Evolutionary conservation across 345 rosid species (phyloP).

Genomic region (Rhizophora mangle): DNA sequence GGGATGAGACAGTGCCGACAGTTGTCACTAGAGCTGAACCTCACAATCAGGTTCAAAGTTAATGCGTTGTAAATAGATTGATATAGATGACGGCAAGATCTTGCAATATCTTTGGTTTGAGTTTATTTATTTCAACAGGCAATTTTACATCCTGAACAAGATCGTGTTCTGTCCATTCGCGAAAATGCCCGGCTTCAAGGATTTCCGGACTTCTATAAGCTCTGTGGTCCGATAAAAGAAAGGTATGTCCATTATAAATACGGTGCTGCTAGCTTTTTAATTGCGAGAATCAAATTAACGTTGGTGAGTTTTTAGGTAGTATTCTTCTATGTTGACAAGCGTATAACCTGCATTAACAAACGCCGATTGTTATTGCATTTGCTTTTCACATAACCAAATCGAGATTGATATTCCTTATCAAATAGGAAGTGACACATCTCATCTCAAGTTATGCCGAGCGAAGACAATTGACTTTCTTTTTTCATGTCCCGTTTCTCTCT

Average conservation of each 20-base stretch:
- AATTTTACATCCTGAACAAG: slow-evolving; percentile 61
- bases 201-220: slow-evolving; percentile 62
- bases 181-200: slow-evolving; percentile 80
- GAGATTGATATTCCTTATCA: too few species aligned
- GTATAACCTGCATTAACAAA: too few species aligned
- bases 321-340: too few species aligned
- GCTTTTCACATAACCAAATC: too few species aligned
- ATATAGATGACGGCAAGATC: background rate
- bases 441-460: too few species aligned
- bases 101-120: background rate
- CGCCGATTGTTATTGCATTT: too few species aligned
- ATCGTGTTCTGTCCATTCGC: slow-evolving; percentile 57
- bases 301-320: too few species aligned
- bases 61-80: background rate
- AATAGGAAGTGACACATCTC: too few species aligned
- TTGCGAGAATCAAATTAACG: too few species aligned
- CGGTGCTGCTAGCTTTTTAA: too few species aligned
- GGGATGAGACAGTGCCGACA: slow-evolving; percentile 84
- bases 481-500: too few species aligned
- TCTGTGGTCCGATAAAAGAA: slow-evolving; percentile 57
- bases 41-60: slow-evolving; percentile 55
- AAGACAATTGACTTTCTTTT: too few species aligned
- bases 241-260: slow-evolving; percentile 29
- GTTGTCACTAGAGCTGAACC: slow-evolving; percentile 78
- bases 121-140: slow-evolving; percentile 30